These are phyloP conservation scores for Cercospora sp. DNA, from an alignment of 2,329 filamentous ascomycete species.

Conservation along the genomic window DNA sequence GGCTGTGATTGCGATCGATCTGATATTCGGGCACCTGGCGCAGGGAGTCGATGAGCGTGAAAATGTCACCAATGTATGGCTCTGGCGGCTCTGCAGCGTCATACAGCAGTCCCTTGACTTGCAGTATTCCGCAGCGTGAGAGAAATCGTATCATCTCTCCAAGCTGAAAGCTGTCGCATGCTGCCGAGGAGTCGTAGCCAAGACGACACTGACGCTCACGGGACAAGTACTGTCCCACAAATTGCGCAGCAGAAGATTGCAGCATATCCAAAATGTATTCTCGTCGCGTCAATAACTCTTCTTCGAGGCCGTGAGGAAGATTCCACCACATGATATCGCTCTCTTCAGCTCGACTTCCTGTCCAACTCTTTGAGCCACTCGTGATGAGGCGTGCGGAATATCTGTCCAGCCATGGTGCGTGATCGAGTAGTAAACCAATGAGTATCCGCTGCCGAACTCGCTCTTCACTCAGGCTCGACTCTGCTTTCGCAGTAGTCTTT, in stretches of 20 bases:
- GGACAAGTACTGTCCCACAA: conserved; percentile 66
- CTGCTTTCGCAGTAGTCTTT: conserved; percentile 46
- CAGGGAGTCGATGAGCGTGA: conserved; percentile 60
- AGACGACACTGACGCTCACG: conserved; percentile 69
- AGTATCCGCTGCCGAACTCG: conserved; percentile 68
- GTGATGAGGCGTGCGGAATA: conserved; percentile 67
- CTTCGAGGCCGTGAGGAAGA: conserved; percentile 68
- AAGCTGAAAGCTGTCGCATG: conserved; percentile 76
- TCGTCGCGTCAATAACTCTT: conserved; percentile 66
- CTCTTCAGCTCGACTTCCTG: conserved; percentile 52
- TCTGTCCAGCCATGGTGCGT: conserved; percentile 60
- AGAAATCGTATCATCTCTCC: conserved; percentile 77
- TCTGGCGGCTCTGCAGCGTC: conserved; percentile 47
- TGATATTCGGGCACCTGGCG: conserved; percentile 71
- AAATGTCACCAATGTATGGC: conserved; percentile 61
- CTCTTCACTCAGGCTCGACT: conserved; percentile 58
- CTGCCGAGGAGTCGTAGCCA: conserved; percentile 70
- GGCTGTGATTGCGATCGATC: conserved; percentile 70
- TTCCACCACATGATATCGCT: conserved; percentile 67
- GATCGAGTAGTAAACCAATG: conserved; percentile 65
- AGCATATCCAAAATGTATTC: conserved; percentile 68
- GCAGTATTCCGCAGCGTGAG: conserved; percentile 60
- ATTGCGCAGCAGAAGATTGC: conserved; percentile 68
- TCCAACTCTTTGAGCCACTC: conserved; percentile 55
- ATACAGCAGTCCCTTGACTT: conserved; percentile 51